Evolutionary conservation across 371 early-diverging fungal species (phyloP), one percentile per base, ranked within the genome.

Genomic region (Mucor saturninus): DNA sequence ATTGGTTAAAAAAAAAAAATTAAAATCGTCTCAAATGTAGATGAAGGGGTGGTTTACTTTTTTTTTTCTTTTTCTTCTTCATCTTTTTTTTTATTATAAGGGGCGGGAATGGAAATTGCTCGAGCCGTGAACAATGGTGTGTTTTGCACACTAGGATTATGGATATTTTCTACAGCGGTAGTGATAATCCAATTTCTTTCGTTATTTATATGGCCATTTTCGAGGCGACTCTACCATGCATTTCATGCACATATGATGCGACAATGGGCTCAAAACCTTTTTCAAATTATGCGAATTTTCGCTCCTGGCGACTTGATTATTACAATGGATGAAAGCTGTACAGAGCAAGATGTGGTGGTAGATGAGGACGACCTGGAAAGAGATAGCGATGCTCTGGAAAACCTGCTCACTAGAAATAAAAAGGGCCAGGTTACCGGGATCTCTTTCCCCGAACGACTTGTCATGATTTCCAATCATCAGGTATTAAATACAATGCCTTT

Each of bases 401-500:
- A 62, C 4, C 57, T 75, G 11, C 42, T 80, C 28, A 62, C 63
- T 30, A 65, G 73, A 29, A 68, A 76, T 61, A 61, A 65, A 11
- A 48, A 63, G 13, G 76, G 76, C 11, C 57, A 66, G 43, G 73
- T 76, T 26, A 57, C 50, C 38, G 68, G 69, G 14, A 50, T 85
- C 50, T 73, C 81, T 61, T 75, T 86, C 65, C 83, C 84, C 15
- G 75, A 80, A 6, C 68, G 80, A 35, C 56, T 80, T 29, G 63
- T 85, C 43, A 61, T 92, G 37, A 89, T 93, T 62, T 85, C 91
- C 38, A 93, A 94, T 76, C 93, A 94, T 74, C 93, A 93, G 78
- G 86, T 86, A 74, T 45, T 6, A 15, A 14, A 54, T 7, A 35
- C 42, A 42, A 38, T 38, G 11, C 11, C 6, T 38, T 38, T 42